Percentiles rank a stretch among this genome's conserved stretches.
These are phyloP conservation scores for Panicum hallii DNA, from an alignment of 202 grass and related monocot genomes.

Conservation along the genomic window DNA sequence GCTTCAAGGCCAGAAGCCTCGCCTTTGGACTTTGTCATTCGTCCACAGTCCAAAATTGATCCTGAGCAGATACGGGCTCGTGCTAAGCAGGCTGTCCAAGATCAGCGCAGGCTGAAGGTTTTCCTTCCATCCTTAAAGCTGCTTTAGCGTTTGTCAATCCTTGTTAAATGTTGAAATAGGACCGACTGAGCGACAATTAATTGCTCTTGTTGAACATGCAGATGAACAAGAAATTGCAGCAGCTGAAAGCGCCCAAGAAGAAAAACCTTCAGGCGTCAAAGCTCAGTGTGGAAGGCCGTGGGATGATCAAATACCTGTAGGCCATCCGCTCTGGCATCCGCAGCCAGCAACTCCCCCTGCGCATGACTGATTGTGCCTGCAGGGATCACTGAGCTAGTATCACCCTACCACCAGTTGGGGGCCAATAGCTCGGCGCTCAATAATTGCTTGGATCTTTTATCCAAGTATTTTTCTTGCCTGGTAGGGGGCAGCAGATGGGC, in stretches of 20 bases:
- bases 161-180: neutral
- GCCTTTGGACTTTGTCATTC: constrained; percentile 87
- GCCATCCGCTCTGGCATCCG: neutral
- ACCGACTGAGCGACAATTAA: neutral
- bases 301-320: constrained; percentile 94
- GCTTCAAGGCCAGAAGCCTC: constrained; percentile 92
- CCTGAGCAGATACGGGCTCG: constrained; percentile 77
- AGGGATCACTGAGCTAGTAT: constrained; percentile 23
- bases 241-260: constrained; percentile 91
- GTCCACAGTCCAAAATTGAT: constrained; percentile 91
- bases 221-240: constrained; percentile 97
- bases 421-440: constrained; percentile 1
- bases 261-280: constrained; percentile 96
- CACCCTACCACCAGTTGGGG: neutral
- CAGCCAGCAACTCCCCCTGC: neutral
- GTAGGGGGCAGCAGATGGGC: constrained; percentile 26
- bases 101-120: constrained; percentile 79
- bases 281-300: constrained; percentile 88
- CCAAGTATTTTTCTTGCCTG: constrained; percentile 25
- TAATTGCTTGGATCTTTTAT: constrained; percentile 46
- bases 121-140: constrained; percentile 17
- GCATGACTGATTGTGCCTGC: neutral
- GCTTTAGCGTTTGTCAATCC: neutral
- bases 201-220: constrained; percentile 37
- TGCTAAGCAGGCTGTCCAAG: constrained; percentile 83